Evolutionary conservation across 2,329 filamentous ascomycete genomes (phyloP), one percentile per base, ranked within the genome.

Genomic region (Trichoderma brevicompactum): DNA sequence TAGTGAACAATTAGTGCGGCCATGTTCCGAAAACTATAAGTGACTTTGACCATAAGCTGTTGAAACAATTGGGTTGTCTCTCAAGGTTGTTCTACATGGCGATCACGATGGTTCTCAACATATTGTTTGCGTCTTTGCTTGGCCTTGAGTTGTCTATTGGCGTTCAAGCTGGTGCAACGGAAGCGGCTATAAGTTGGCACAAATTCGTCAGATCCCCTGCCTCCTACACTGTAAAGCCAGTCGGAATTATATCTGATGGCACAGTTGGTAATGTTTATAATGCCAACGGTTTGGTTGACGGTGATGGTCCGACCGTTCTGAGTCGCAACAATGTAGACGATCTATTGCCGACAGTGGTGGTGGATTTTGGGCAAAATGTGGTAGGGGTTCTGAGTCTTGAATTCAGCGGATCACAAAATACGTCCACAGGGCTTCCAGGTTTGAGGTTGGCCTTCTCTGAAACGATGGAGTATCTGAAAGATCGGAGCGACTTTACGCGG

Each of bases 351-450:
- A 74, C 74, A 1, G 69, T 84, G 8, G 78, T 83, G 13, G 68
- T 84, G n/a, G 82, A 84, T 68, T 84, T 83, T 70, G 82, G 82
- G 1, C 77, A 79, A 59, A 82, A 83, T 62, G 74, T 81, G 4
- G 81, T 78, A 7, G 82, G 82, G 0, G 72, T 78, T 41, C 64
- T 83, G 4, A 75, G 72, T 65, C 75, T 74, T 1, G 77, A 77
- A 0, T 74, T 77, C 0, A 67, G 68, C 10, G 52, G 41, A 56
- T 48, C 61, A n/a, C 59, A 62, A 15, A 74, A 72, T 28, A 65
- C 36, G 17, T 61, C 56, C 5, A 52, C 52, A 7, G 75, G 69
- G 56, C 72, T 72, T 34, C 81, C 77, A 0, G 81, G 81, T 0
- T 70, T 84, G n/a, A 74, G 76, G 41, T 69, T 84, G 28, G 79